These are phyloP conservation scores for Suaeda aralocaspica DNA, from an alignment of 148 eudicot species.

Conservation along the genomic window DNA sequence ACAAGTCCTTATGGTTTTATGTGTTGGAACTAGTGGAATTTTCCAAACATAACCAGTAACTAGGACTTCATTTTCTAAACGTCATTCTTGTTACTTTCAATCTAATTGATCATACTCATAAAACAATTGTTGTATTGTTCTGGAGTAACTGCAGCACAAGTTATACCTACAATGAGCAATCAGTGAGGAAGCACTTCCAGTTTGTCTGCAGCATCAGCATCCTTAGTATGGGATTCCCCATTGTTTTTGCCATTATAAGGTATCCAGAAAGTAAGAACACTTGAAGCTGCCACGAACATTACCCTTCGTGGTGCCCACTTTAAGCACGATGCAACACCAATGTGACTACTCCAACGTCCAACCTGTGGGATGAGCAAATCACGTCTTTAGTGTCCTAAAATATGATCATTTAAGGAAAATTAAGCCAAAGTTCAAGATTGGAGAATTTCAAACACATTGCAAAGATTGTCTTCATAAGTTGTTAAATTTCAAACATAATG, in stretches of 20 bases:
- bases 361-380: conserved; percentile 40
- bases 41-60: not conserved
- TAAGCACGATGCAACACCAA: conserved; percentile 75
- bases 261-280: conserved; percentile 92
- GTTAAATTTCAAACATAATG: no score
- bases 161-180: not conserved
- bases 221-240: conserved; percentile 19
- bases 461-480: no score
- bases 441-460: no score
- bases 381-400: not conserved
- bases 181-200: conserved; percentile 18
- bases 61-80: not conserved
- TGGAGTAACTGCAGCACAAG: not conserved
- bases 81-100: not conserved
- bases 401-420: not conserved
- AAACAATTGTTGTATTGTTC: not conserved
- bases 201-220: conserved; percentile 20
- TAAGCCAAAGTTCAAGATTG: no score
- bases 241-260: conserved; percentile 38
- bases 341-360: conserved; percentile 70
- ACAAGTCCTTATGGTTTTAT: no score
- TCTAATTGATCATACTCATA: not conserved
- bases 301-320: conserved; percentile 95
- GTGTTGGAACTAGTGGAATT: no score
- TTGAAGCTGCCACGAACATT: conserved; percentile 94